Conservation (phyloP, 2,329 filamentous ascomycete species). For the Cercospora zeina region DNA sequence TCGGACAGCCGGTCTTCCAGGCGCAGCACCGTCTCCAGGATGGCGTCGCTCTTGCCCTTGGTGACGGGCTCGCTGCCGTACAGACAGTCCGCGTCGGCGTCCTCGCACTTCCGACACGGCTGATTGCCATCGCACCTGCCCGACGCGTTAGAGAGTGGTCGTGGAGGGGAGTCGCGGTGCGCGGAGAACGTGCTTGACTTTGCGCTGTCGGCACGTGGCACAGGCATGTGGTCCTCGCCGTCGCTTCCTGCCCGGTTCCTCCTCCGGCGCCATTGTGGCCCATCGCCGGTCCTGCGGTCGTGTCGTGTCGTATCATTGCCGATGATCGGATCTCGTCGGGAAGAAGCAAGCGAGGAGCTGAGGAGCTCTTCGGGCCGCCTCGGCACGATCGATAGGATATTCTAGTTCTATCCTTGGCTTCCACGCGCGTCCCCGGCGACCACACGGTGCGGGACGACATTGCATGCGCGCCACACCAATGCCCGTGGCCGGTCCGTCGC, state of each 20-base stretch:
- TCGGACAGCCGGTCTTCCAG: slow-evolving; percentile 18
- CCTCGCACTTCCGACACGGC: slow-evolving; percentile 18
- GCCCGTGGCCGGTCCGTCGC: background rate
- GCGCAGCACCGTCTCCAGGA: slow-evolving; percentile 19
- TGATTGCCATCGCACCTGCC: slow-evolving; percentile 21
- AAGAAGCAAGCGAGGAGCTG: background rate
- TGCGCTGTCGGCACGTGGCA: slow-evolving; percentile 18
- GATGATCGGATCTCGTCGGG: no score
- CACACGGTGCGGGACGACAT: background rate
- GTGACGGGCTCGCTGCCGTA: slow-evolving; percentile 21
- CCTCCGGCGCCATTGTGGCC: slow-evolving; percentile 3
- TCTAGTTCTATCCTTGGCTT: no score
- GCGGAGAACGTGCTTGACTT: slow-evolving; percentile 19
- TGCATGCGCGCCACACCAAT: no score
- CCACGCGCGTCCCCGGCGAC: background rate
- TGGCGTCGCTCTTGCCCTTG: slow-evolving; percentile 24
- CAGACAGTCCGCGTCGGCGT: slow-evolving; percentile 13
- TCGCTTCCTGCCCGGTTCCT: slow-evolving; percentile 16
- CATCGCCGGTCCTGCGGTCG: background rate
- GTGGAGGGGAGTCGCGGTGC: no score
- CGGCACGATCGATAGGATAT: no score
- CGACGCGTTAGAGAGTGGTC: background rate
- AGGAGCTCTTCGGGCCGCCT: slow-evolving; percentile 4
- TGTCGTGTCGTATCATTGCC: no score
- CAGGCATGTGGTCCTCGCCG: slow-evolving; percentile 20